Conservation (phyloP, 2,329 filamentous ascomycete species). For the Colletotrichum chlorophyti region DNA sequence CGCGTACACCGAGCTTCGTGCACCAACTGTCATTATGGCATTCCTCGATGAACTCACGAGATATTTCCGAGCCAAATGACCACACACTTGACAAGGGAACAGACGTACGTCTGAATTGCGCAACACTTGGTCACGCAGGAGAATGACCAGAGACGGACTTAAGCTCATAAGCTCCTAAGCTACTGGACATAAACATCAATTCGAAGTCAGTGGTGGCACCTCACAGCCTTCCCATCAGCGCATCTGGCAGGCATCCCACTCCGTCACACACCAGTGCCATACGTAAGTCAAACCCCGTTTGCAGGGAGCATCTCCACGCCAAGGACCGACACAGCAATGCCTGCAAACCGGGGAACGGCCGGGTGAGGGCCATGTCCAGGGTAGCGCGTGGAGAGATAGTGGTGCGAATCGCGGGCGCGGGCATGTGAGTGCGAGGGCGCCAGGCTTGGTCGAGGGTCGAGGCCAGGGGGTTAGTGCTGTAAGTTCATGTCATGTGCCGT, state of each 20-base stretch:
- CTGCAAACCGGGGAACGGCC: constrained; percentile 24
- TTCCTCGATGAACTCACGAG: not conserved
- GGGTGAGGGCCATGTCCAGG: constrained; percentile 15
- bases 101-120: not conserved
- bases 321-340: constrained; percentile 15
- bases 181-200: not conserved
- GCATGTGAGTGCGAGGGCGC: not conserved
- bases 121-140: not conserved
- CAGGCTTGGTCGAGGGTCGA: constrained; percentile 8
- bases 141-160: not conserved
- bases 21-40: not conserved
- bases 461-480: constrained; percentile 14
- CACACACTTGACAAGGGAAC: not conserved
- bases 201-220: not conserved
- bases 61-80: not conserved
- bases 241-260: not conserved
- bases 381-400: constrained; percentile 20
- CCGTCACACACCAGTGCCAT: not conserved
- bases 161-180: not conserved
- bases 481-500: constrained; percentile 22
- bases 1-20: not conserved
- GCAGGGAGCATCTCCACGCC: constrained; percentile 20
- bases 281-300: not conserved
- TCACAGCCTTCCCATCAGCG: constrained; percentile 2
- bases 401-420: constrained; percentile 15